Base-by-base conservation (phyloP, 2,329 filamentous ascomycete species). In the Pezicula radicicola region DNA sequence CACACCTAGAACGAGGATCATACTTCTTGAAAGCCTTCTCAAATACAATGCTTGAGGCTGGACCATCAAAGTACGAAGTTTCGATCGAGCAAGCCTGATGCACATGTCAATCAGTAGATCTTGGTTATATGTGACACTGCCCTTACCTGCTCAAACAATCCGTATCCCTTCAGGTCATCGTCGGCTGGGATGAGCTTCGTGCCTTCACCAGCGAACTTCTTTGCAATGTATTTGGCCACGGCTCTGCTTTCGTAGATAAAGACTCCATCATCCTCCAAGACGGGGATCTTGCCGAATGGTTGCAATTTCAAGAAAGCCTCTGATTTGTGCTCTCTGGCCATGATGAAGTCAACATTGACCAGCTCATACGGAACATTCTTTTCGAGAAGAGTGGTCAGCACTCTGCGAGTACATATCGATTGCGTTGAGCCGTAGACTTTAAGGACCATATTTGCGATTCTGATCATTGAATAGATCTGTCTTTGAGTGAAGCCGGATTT, bases 261-360 rank as follows among this genome's bases (percentile, higher is more conserved):
- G 13, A 59, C 58, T 13, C 58, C 63, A 21, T 57, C 57, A 39
- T 66, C 63, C 15, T 63, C 51, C 10, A 66, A 42, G 13, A 58
- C 59, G 28, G 63, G 63, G 1, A 65, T 58, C 47, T 66, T 65
- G 1, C 64, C 64, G 48, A 66, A 66, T 1, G 63, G 64, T 13
- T 65, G 61, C 16, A 61, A 50, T 16, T 61, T 51, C 6, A 59
- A 40, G 46, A 63, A 65, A 2, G 50, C 35, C 21, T 50, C 50
- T 7, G 50, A 21, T 49, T 59, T 60, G 9, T 66, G 64, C 39
- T 64, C 64, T 28, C 56, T 55, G 3, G 6, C 37, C 41, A 60
- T 54, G 2, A 49, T 13, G n/a, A 64, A 47, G 46, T 65, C 56
- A 40, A 66, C 33, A 6, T 43, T 27, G 27, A 60, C 43, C 28